phyloP scores from a whole-genome alignment of 176 grass and related monocot genomes.

The Carex kokanica region DNA sequence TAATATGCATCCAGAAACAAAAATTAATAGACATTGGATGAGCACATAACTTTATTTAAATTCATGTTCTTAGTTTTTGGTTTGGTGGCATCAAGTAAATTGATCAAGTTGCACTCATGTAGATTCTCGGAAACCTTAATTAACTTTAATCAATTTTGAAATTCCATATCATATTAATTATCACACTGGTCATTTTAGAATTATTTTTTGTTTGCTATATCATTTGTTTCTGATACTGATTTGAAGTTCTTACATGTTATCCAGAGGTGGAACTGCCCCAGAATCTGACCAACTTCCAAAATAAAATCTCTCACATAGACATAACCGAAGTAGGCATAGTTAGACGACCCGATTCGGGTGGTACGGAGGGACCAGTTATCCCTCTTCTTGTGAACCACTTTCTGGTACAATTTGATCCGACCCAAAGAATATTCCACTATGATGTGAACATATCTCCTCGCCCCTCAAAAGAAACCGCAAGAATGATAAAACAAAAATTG shows the following conservation, averaged over 20 bases:
- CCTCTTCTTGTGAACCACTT: slow-evolving; percentile 86
- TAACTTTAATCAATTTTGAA: neutral
- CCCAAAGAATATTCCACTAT: slow-evolving; percentile 71
- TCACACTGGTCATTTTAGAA: neutral
- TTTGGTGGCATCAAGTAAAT: neutral
- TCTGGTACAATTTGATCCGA: slow-evolving; percentile 57
- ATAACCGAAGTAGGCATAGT: slow-evolving; percentile 23
- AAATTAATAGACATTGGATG: neutral
- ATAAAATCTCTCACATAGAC: slow-evolving; percentile 24
- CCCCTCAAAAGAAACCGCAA: slow-evolving; percentile 73
- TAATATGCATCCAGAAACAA: neutral
- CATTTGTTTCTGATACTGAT: neutral
- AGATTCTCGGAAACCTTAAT: neutral
- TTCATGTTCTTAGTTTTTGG: neutral
- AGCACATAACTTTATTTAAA: neutral
- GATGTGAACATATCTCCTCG: slow-evolving; percentile 74
- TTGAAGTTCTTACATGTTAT: neutral
- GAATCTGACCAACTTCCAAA: slow-evolving; percentile 30
- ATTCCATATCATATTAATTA: neutral
- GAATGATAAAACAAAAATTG: slow-evolving; percentile 83
- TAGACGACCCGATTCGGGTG: slow-evolving; percentile 60
- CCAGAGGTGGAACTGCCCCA: slow-evolving; percentile 48
- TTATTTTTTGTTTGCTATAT: neutral
- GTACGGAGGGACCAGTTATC: slow-evolving; percentile 43
- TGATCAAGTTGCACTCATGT: neutral